Percentiles rank a stretch among this genome's conserved stretches.
These are phyloP conservation scores for Naganishia onofrii DNA, from an alignment of 768 basidiomycete genomes.

Conservation along the genomic window DNA sequence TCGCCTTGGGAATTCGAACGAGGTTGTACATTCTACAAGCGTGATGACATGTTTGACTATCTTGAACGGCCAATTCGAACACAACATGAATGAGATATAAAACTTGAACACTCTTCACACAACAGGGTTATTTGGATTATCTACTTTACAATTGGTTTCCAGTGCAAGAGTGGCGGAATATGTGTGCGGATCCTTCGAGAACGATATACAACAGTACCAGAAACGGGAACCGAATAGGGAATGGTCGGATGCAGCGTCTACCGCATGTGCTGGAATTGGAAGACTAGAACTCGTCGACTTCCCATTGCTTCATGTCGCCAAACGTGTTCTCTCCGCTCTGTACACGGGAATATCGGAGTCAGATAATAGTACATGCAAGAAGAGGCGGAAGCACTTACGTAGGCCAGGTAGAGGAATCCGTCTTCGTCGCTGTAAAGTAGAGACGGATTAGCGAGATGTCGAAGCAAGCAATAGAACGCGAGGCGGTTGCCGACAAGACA, in stretches of 20 bases:
- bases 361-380: constrained; percentile 42
- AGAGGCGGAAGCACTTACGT: constrained; percentile 97
- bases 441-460: not conserved
- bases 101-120: not conserved
- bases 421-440: constrained; percentile 78
- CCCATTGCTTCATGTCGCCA: constrained; percentile 10
- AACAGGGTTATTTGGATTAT: not conserved
- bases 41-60: too few relatives aligned
- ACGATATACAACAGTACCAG: not conserved
- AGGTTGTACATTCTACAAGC: too few relatives aligned
- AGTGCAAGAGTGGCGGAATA: not conserved
- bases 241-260: not conserved
- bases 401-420: constrained; percentile 96
- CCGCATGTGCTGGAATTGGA: not conserved
- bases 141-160: not conserved
- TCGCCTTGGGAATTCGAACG: too few relatives aligned
- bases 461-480: not conserved
- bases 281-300: constrained; percentile 17
- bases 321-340: constrained; percentile 30
- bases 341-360: not conserved
- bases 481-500: not conserved
- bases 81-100: constrained; percentile 9
- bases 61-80: too few relatives aligned
- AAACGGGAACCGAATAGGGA: not conserved
- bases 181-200: not conserved